A percentile compares a stretch with the other conserved stretches of the same genome.
These are phyloP conservation scores for Solanum tarijense DNA, from an alignment of 257 asterid genomes.

Conservation along the genomic window DNA sequence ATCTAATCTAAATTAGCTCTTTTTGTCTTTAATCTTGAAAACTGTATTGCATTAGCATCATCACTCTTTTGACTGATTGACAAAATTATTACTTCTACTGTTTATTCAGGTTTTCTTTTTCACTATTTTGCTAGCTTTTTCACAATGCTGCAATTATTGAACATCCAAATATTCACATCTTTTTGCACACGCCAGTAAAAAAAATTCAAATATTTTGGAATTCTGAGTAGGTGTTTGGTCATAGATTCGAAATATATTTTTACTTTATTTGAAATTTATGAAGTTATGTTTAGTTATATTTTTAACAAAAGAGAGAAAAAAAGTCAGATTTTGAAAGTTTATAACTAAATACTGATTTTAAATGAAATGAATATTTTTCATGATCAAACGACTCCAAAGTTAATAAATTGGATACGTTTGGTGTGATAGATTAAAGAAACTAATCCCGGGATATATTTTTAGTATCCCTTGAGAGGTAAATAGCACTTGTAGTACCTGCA, in stretches of 20 bases:
- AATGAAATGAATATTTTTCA: neutral
- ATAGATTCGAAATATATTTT: neutral
- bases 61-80: neutral
- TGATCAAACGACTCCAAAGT: neutral
- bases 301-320: too few species aligned
- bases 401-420: too few species aligned
- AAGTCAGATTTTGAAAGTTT: neutral
- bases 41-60: neutral
- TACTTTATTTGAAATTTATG: neutral
- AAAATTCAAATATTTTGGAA: neutral
- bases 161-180: neutral
- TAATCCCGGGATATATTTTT: too few species aligned
- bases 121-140: neutral
- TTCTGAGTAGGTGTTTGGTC: neutral
- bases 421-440: too few species aligned
- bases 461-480: neutral
- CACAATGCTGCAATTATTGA: neutral
- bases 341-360: neutral
- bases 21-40: neutral
- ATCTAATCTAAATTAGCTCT: neutral
- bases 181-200: neutral
- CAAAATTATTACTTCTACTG: neutral
- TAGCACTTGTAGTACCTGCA: neutral
- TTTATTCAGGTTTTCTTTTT: neutral
- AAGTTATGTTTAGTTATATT: neutral